These are phyloP conservation scores for Boletus fagicola DNA, from an alignment of 768 basidiomycete species.

Conservation along the genomic window DNA sequence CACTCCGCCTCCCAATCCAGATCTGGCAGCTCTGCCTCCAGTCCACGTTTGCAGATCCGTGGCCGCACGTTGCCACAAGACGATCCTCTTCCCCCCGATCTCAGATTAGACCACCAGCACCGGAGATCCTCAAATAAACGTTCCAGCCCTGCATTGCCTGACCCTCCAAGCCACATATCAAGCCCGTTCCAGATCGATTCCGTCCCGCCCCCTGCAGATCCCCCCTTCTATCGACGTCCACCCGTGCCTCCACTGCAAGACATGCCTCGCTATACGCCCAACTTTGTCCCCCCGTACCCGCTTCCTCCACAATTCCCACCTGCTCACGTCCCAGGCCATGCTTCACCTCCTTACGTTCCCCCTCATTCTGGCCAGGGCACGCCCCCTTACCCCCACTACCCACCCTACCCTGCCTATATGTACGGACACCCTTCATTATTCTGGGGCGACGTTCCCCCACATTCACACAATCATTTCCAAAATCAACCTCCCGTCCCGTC, in stretches of 20 bases:
- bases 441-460: constrained; percentile 33
- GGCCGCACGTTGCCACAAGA: constrained; percentile 45
- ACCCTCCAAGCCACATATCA: constrained; percentile 16
- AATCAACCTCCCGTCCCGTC: constrained; percentile 13
- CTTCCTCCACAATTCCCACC: constrained; percentile 16
- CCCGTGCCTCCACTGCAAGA: constrained; percentile 21
- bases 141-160: constrained; percentile 22
- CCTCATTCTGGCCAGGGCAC: constrained; percentile 30
- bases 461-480: constrained; percentile 19
- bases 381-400: constrained; percentile 37
- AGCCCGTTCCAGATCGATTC: constrained; percentile 14
- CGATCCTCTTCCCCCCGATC: constrained; percentile 22
- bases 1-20: constrained; percentile 44
- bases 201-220: constrained; percentile 8
- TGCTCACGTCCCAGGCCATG: constrained; percentile 23
- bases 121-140: constrained; percentile 14
- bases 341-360: constrained; percentile 25
- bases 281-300: constrained; percentile 16
- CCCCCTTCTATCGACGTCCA: constrained; percentile 19
- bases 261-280: constrained; percentile 21
- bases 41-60: constrained; percentile 42
- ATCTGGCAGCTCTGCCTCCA: constrained; percentile 48
- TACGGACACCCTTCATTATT: constrained; percentile 39
- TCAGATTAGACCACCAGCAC: constrained; percentile 23
- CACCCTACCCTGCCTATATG: constrained; percentile 34